Evolutionary conservation across 306 rosid genomes (phyloP).

Genomic region (Castanea crenata): DNA sequence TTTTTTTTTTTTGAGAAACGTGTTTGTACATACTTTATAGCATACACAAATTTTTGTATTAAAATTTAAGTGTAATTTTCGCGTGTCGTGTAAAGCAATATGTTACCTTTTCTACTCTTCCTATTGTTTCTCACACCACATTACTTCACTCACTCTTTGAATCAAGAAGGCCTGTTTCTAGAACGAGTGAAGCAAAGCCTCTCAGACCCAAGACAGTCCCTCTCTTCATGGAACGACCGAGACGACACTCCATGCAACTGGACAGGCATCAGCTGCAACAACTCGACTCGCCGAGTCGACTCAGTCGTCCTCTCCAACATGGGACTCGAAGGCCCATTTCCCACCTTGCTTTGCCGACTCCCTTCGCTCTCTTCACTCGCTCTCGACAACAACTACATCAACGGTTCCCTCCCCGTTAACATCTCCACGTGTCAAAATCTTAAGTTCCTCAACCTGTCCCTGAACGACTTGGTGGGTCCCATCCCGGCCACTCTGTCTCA

Average conservation of each 20-base stretch:
- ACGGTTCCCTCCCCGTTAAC: conserved; percentile 30
- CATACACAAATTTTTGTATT: no score
- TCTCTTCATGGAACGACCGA: conserved; percentile 49
- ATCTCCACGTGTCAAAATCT: conserved; percentile 41
- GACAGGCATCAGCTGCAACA: conserved; percentile 46
- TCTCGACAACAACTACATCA: conserved; percentile 37
- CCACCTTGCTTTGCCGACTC: conserved; percentile 52
- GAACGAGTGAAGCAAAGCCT: conserved; percentile 42
- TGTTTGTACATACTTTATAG: no score
- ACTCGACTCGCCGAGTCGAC: conserved; percentile 24
- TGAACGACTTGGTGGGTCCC: conserved; percentile 49
- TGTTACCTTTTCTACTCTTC: conserved; percentile 1
- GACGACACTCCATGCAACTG: conserved; percentile 65
- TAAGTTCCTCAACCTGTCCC: conserved; percentile 44
- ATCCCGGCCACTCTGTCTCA: conserved; percentile 40
- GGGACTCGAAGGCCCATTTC: conserved; percentile 47
- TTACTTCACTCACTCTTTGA: conserved; percentile 33
- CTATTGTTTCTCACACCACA: conserved; percentile 14
- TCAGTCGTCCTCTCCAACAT: conserved; percentile 33
- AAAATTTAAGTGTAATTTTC: no score
- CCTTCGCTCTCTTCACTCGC: conserved; percentile 54
- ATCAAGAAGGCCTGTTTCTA: conserved; percentile 69
- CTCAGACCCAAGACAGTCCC: conserved; percentile 41
- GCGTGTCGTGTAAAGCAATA: not conserved
- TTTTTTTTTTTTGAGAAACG: no score